Base-by-base conservation (phyloP, 1,139 yeast genomes). In the Pichia sp. region DNA sequence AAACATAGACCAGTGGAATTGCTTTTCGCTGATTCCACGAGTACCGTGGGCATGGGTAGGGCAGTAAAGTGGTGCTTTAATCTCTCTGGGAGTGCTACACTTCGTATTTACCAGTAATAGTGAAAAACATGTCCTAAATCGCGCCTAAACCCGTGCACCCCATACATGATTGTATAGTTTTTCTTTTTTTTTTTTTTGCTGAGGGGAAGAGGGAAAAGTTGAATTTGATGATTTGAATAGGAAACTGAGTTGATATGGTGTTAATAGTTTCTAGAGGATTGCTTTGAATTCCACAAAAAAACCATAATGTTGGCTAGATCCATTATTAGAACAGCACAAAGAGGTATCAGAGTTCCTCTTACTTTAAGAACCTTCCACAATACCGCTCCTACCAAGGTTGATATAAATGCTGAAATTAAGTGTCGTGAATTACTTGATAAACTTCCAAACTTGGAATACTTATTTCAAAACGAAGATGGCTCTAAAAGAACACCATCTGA, bases 381-480 rank as follows among this genome's bases (percentile, higher is more conserved):
- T 7, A 41, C 53, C 11, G 22, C 26, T 7, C 42, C 47, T 35
- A 39, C 52, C 2, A 52, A 53, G 29, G 48, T 55, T 25, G 55
- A 55, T 23, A 45, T 56, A 27, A 45, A 49, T n/a, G 61, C 57
- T 4, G 66, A 62, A 49, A 45, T 50, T 23, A 61, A 59, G 45
- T 60, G 64, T 45, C 60, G 63, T 45, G 63, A 59, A 39, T 40
- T 61, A 24, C 50, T 71, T 29, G 68, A 68, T 44, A 55, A 64
- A 6, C 71, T 81, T 52, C 78, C 83, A 23, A 71, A 79, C 15
- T 75, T 79, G 35, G 74, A 80, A 54, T 75, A 74, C 58, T 69
- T 85, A 56, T 86, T 81, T 66, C 79, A 83, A 61, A 83, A 83
- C 65, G 78, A 85, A 47, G 94, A 86, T 62, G 95, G 95, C 8